Evolutionary conservation across 129 eudicot species (phyloP).

Genomic region (Scalesia atractyloides): DNA sequence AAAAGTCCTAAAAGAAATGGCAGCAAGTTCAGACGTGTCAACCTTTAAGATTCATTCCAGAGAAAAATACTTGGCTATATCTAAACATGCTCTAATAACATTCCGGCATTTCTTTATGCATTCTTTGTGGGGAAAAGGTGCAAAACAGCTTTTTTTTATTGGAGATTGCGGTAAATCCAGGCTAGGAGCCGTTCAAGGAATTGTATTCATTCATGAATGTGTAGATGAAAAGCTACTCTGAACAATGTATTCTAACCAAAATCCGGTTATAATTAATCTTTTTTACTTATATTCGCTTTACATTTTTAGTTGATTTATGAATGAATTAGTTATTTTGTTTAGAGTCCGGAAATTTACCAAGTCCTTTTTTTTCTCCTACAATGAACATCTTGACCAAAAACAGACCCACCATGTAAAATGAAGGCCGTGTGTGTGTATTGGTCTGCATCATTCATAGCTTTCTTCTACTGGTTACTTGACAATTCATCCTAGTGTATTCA

Average conservation of each 20-base stretch:
- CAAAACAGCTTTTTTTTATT: background rate
- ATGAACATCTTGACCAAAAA: too few species aligned
- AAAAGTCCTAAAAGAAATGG: background rate
- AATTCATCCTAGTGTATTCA: too few species aligned
- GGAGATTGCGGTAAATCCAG: background rate
- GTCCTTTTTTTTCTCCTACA: too few species aligned
- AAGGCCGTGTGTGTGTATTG: too few species aligned
- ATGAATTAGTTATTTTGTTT: too few species aligned
- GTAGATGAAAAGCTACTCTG: too few species aligned
- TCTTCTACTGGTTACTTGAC: too few species aligned
- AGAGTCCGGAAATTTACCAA: too few species aligned
- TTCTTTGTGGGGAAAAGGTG: background rate
- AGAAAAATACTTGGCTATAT: background rate
- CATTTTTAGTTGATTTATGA: background rate
- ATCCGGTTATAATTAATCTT: too few species aligned
- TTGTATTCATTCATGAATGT: too few species aligned
- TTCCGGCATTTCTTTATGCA: background rate
- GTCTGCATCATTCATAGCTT: too few species aligned
- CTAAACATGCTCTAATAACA: background rate
- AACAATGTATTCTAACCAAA: background rate
- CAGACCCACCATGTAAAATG: too few species aligned
- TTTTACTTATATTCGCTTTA: background rate
- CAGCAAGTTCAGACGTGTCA: background rate
- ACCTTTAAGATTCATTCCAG: background rate
- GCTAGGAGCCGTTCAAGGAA: background rate